Evolutionary conservation across 371 early-diverging fungal genomes (phyloP).

Genomic region (Basidiobolus meristosporus): DNA sequence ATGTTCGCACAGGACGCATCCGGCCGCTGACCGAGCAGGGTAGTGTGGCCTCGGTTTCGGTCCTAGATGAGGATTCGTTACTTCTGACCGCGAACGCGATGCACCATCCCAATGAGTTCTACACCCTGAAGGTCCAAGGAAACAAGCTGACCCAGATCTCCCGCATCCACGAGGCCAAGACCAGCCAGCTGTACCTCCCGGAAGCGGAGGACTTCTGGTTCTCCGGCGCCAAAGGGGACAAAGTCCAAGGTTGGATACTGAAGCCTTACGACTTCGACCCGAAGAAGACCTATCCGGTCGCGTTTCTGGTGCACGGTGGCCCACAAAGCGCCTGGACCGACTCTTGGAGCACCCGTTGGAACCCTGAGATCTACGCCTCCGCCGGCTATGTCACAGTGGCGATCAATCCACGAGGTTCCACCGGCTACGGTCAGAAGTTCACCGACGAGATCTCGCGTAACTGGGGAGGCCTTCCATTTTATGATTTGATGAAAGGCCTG

Average conservation of each 20-base stretch:
- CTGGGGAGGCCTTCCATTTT: constrained; percentile 63
- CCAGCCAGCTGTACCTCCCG: constrained; percentile 9
- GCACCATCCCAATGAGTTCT: constrained; percentile 19
- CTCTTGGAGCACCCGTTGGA: constrained; percentile 8
- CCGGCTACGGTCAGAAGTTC: constrained; percentile 63
- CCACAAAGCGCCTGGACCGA: constrained; percentile 3
- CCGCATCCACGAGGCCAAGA: constrained; percentile 20
- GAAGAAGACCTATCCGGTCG: constrained; percentile 48
- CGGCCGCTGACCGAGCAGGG: too few relatives aligned
- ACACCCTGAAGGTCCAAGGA: constrained; percentile 11
- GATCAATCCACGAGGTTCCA: constrained; percentile 64
- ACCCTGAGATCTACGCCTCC: constrained; percentile 53
- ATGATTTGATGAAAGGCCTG: constrained; percentile 53
- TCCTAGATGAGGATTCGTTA: too few relatives aligned
- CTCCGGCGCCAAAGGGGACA: constrained; percentile 32
- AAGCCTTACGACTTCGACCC: constrained; percentile 41
- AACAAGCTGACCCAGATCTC: constrained; percentile 15
- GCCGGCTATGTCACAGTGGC: constrained; percentile 57
- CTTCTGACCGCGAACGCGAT: too few relatives aligned
- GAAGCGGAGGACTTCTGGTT: constrained; percentile 28
- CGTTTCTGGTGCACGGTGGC: constrained; percentile 61
- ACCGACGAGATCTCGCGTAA: constrained; percentile 47
- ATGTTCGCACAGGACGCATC: too few relatives aligned
- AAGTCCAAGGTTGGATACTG: constrained; percentile 51
- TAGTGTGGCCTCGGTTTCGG: too few relatives aligned